Evolutionary conservation across 768 basidiomycete genomes (phyloP).

Genomic region (Sistotremastrum niveocremeum): DNA sequence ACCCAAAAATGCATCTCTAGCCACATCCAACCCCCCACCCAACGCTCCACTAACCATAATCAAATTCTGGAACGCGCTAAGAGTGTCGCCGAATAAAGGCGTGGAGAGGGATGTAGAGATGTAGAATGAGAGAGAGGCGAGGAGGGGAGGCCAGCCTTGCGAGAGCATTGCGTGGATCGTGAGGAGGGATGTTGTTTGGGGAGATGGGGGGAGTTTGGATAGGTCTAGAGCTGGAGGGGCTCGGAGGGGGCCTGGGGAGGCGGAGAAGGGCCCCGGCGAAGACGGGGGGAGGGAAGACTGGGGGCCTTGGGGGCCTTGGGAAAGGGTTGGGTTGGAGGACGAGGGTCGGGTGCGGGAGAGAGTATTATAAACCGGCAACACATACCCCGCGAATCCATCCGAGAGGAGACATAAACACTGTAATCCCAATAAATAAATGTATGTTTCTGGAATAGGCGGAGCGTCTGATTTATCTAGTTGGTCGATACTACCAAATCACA

Average conservation of each 20-base stretch:
- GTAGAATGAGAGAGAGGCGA: conserved; percentile 81
- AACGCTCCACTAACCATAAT: conserved; percentile 84
- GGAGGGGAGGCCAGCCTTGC: conserved; percentile 82
- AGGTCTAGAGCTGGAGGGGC: conserved; percentile 66
- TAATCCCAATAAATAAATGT: conserved; percentile 82
- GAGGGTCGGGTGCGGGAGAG: conserved; percentile 18
- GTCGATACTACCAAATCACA: conserved; percentile 55
- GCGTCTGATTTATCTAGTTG: conserved; percentile 96
- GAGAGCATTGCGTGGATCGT: conserved; percentile 70
- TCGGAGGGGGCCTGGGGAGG: conserved; percentile 50
- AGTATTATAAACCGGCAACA: conserved; percentile 60
- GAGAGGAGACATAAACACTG: conserved; percentile 80
- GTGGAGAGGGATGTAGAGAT: conserved; percentile 87
- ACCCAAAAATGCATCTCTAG: conserved; percentile 86
- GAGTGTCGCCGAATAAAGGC: conserved; percentile 77
- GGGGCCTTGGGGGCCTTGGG: no score
- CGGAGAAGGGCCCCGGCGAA: conserved; percentile 8
- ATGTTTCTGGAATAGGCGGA: conserved; percentile 84
- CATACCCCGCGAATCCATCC: conserved; percentile 69
- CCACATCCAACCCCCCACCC: conserved; percentile 49
- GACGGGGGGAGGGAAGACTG: neutral
- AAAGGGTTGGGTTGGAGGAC: no score
- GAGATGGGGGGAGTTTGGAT: conserved; percentile 33
- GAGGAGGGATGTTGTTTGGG: conserved; percentile 40
- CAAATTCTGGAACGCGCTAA: conserved; percentile 71